Evolutionary conservation across 2,329 filamentous ascomycete genomes (phyloP).

Genomic region (Diplocarpon mali): DNA sequence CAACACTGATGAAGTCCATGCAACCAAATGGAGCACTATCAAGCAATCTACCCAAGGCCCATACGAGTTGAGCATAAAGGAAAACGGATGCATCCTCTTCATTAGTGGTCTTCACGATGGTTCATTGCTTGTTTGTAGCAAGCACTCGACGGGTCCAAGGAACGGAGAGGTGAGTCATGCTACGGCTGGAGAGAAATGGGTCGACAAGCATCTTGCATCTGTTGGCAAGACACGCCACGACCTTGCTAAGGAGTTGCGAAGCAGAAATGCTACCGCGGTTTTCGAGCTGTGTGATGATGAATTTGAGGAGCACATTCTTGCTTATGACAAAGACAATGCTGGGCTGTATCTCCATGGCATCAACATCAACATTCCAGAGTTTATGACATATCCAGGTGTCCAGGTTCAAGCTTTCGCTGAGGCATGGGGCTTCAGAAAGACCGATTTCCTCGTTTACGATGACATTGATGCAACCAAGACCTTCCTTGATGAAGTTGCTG

Average conservation of each 20-base stretch:
- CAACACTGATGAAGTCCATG: constrained; percentile 72
- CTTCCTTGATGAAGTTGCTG: constrained; percentile 76
- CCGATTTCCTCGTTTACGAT: constrained; percentile 67
- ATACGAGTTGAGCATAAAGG: constrained; percentile 93
- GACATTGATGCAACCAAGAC: constrained; percentile 61
- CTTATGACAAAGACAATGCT: constrained; percentile 70
- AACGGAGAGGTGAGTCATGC: constrained; percentile 65
- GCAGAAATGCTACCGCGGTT: constrained; percentile 84
- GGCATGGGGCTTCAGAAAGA: constrained; percentile 88
- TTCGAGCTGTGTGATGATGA: constrained; percentile 92
- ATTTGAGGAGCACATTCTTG: constrained; percentile 94
- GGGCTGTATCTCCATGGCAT: constrained; percentile 93
- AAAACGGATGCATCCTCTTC: constrained; percentile 99
- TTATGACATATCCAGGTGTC: constrained; percentile 72
- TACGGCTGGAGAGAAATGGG: constrained; percentile 67
- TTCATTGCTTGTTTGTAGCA: constrained; percentile 92
- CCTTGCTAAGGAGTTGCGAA: constrained; percentile 62
- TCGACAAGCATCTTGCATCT: constrained; percentile 66
- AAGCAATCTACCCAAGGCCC: constrained; percentile 66
- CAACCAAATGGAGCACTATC: constrained; percentile 77
- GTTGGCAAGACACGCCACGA: constrained; percentile 72
- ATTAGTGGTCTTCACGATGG: constrained; percentile 83
- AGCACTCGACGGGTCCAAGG: constrained; percentile 86
- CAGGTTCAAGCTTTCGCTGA: constrained; percentile 86
- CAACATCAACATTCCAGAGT: constrained; percentile 89